Evolutionary conservation across 2,329 filamentous ascomycete species (phyloP).

Genomic region (Trichoderma lentiforme): DNA sequence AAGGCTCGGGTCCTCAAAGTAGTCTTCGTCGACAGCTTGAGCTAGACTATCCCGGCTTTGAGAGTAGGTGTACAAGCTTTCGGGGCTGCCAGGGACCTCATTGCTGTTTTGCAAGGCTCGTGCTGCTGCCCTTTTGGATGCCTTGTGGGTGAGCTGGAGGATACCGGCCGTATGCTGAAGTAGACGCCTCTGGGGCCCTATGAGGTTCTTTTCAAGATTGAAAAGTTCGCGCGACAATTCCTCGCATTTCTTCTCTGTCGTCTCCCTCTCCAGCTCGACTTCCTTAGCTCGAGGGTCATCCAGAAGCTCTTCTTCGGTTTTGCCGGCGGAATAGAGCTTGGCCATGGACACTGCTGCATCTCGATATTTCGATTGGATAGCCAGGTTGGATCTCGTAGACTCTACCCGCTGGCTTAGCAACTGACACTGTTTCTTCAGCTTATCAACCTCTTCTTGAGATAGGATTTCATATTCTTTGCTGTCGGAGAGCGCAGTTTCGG

Average conservation of each 20-base stretch:
- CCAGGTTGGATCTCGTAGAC: conserved; percentile 75
- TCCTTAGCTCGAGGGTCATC: conserved; percentile 51
- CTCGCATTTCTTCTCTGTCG: conserved; percentile 78
- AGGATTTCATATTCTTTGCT: conserved; percentile 82
- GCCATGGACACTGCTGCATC: conserved; percentile 88
- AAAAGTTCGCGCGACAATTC: conserved; percentile 79
- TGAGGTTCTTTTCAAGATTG: conserved; percentile 70
- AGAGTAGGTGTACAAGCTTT: conserved; percentile 70
- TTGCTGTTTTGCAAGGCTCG: conserved; percentile 40
- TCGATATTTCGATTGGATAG: conserved; percentile 87
- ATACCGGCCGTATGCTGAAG: conserved; percentile 91
- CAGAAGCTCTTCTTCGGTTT: conserved; percentile 45
- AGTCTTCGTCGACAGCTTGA: conserved; percentile 51
- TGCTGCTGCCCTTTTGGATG: conserved; percentile 53
- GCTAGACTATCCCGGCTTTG: conserved; percentile 59
- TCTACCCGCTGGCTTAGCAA: conserved; percentile 74
- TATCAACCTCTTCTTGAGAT: conserved; percentile 87
- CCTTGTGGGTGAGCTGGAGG: conserved; percentile 82
- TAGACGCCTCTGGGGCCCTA: conserved; percentile 71
- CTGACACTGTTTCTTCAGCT: conserved; percentile 81
- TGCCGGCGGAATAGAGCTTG: conserved; percentile 68
- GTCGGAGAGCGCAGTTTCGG: conserved; percentile 89
- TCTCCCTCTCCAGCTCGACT: conserved; percentile 70
- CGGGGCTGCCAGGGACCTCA: conserved; percentile 69
- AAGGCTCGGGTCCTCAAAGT: conserved; percentile 74